Evolutionary conservation across 768 basidiomycete genomes (phyloP), one percentile per base, ranked within the genome.

Genomic region (Tremella mesenterica): DNA sequence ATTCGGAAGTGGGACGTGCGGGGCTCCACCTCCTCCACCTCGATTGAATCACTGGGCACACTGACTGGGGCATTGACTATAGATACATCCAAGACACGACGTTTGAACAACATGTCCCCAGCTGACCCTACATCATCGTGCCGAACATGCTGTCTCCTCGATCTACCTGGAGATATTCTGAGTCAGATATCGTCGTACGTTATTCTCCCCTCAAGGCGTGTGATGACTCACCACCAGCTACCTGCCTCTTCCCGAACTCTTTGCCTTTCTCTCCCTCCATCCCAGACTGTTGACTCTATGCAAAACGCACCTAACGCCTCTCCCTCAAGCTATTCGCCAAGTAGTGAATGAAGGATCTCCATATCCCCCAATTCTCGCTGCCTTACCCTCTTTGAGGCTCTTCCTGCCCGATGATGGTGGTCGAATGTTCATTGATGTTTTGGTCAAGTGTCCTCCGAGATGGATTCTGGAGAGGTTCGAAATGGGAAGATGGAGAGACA

Each of bases 391-490:
- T 36, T 49, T 60, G n/a, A 44, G 28, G 9, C 55, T 62, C 4
- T 63, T 61, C 48, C 41, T 67, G 14, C 63, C 71, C 5, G 39
- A 54, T 29, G 63, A 64, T 29, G 47, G 46, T 13, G 53, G 51
- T 1, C 45, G 48, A 12, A 28, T 68, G 31, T 67, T 67, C 46
- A 12, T 70, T 5, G 55, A 58, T 18, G 45, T 69, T 3, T 48
- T 72, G 23, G 65, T 70, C 3, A 34, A 62, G 18, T 66, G 64
- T 3, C n/a, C 56, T 36, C 60, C 71, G n/a, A 59, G 56, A 39
- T 72, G 67, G 67, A 63, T 72, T 1, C 31, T 70, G 29, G 71
- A 72, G 43, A 27, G 58, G 25, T 50, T 72, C 33, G 60, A 64
- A 46, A 26, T 61, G 13, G 59, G 60, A 1, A 38, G 59, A 29